Base-by-base conservation (phyloP, 2,329 filamentous ascomycete genomes). In the Talaromyces atroroseus region DNA sequence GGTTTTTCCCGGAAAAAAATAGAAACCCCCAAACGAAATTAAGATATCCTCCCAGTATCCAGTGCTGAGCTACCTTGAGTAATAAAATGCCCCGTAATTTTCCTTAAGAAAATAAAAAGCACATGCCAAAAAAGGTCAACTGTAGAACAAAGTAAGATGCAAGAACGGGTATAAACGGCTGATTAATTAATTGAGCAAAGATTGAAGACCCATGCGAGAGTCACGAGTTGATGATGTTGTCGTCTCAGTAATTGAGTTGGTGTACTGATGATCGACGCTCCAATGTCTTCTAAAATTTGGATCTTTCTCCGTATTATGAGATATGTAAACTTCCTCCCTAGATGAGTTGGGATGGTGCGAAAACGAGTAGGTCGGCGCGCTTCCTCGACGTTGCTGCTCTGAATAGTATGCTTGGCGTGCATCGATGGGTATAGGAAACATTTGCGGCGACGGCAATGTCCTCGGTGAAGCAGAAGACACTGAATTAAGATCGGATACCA, bases 401-500 rank as follows among this genome's bases (percentile, higher is more conserved):
- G 45, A n/a, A 14, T 32, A 49, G 44, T 72, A 70, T 36, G 66
- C 66, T 26, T 68, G 62, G 29, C 78, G 76, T n/a, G 80, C 66
- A 55, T 76, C 74, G 40, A 77, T 67, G 1, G 74, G 73, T 11
- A 71, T 65, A 8, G 72, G 69, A 55, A 73, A 65, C 6, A 73
- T 64, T 49, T 74, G 71, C 18, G 75, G 73, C 3, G 74, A 77
- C 42, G 71, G 67, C 50, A 72, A 57, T 61, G 66, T 74, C 66
- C 66, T 74, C 16, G 83, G 82, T 11, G 85, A 86, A 29, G 80
- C 80, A 3, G 84, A 84, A 66, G 83, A 82, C 56, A 81, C 78
- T 1, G 85, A 87, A 60, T 81, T 80, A 26, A 77, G 76, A 68
- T 94, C 89, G 0, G 88, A 90, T 50, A 89, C 78, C 60, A 90